phyloP scores from a whole-genome alignment of 371 early-diverging fungal genomes.

The Edhazardia aedis region DNA sequence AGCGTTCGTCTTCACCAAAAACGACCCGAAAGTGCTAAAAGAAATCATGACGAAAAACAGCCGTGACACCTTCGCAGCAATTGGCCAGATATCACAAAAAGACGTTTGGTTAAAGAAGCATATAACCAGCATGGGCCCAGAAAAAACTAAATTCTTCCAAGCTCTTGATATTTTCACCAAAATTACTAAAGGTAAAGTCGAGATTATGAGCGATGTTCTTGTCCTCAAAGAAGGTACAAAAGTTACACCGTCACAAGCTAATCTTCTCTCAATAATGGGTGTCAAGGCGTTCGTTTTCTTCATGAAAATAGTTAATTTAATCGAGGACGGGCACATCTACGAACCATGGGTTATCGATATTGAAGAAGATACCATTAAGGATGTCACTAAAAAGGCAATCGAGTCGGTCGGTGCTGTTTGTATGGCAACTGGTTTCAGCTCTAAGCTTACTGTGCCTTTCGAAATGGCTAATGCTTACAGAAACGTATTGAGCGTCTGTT shows the following conservation, averaged over 20 bases:
- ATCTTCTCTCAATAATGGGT: slow-evolving; percentile 88
- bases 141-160: slow-evolving; percentile 99
- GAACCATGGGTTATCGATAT: slow-evolving; percentile 69
- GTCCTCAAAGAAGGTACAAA: slow-evolving; percentile 65
- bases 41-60: slow-evolving; percentile 68
- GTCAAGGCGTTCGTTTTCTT: slow-evolving; percentile 99
- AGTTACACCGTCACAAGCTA: slow-evolving; percentile 95
- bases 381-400: slow-evolving; percentile 58
- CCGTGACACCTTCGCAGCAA: slow-evolving; percentile 88
- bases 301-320: slow-evolving; percentile 71
- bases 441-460: slow-evolving; percentile 86
- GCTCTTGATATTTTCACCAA: slow-evolving; percentile 97
- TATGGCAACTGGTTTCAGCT: slow-evolving; percentile 68
- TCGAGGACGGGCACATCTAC: slow-evolving; percentile 74
- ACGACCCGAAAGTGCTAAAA: slow-evolving; percentile 71
- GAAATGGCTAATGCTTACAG: slow-evolving; percentile 28
- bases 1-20: slow-evolving; percentile 94
- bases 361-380: slow-evolving; percentile 58
- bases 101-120: slow-evolving; percentile 82
- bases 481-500: slow-evolving; percentile 50
- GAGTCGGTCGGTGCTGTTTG: slow-evolving; percentile 70
- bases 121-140: slow-evolving; percentile 98
- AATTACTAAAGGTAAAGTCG: slow-evolving; percentile 99
- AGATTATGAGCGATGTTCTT: slow-evolving; percentile 81
- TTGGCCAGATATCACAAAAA: slow-evolving; percentile 78